These are phyloP conservation scores for Rutidosis leptorrhynchoides DNA, from an alignment of 129 eudicot genomes.

Conservation along the genomic window DNA sequence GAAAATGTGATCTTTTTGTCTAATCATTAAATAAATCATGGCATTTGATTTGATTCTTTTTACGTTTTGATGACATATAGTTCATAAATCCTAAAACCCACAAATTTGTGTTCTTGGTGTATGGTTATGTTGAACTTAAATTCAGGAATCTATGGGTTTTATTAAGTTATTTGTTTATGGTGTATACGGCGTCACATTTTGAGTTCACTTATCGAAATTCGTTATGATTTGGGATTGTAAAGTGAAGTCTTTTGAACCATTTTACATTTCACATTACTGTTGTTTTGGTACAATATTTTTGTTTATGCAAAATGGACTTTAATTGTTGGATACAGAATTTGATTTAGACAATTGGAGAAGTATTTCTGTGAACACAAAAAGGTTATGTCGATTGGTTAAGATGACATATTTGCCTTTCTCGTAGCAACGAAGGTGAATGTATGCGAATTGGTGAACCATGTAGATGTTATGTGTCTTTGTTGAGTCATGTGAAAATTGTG, in stretches of 20 bases:
- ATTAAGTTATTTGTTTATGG: constrained; percentile 11
- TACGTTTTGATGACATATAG: constrained; percentile 1
- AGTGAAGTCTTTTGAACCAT: constrained; percentile 1
- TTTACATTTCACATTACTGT: constrained; percentile 8
- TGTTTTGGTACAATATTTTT: constrained; percentile 10
- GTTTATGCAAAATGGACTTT: background rate
- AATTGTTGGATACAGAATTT: background rate
- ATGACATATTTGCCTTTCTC: background rate
- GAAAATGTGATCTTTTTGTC: constrained; percentile 22
- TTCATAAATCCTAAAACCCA: constrained; percentile 4
- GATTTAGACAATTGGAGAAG: background rate
- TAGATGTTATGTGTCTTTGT: constrained; percentile 16
- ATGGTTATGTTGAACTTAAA: background rate
- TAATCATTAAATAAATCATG: constrained; percentile 3
- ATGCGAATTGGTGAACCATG: constrained; percentile 18
- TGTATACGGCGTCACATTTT: background rate
- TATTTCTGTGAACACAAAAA: background rate
- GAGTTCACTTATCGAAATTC: constrained; percentile 2
- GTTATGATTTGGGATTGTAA: background rate
- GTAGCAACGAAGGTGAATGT: background rate
- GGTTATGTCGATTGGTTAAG: background rate
- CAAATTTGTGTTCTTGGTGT: constrained; percentile 16
- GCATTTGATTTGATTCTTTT: constrained; percentile 8
- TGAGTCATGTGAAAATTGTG: constrained; percentile 27
- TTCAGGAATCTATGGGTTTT: background rate